Evolutionary conservation across 1,284 basidiomycete genomes (phyloP), one percentile per base, ranked within the genome.

Genomic region (Ustilago xerochloae): DNA sequence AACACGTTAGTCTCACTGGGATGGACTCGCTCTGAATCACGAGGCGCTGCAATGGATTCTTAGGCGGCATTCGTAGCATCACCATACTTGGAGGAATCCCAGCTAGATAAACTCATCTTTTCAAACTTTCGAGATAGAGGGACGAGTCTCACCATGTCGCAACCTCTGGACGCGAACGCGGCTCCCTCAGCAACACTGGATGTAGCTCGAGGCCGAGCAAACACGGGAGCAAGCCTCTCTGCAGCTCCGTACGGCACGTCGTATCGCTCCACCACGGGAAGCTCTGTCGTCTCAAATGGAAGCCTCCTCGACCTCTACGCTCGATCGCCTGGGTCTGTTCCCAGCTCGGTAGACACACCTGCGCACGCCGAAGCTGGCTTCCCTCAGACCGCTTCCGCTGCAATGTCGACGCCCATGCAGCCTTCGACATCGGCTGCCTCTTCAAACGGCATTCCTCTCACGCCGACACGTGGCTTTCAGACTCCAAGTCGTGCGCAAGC

Each of bases 231-330:
- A 8, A 73, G 70, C 35, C 60, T 73, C 33, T 49, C 57, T 1
- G 51, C 53, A 18, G 59, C 51, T 20, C 32, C 55, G 2, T 56
- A 62, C 32, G 57, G 47, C 30, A 54, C 66, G 18, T 75, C 72
- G 7, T 56, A 63, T 15, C 48, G 32, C 7, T 75, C 72, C 9
- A 52, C 62, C 22, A 50, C 60, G 4, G 62, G 51, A 18, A 67
- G 63, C 53, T 75, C 67, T 16, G 67, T 60, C 15, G 29, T 66
- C 12, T 70, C 72, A 4, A 75, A 75, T 36, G 67, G 67, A 5
- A 75, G 72, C 29, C 63, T 75, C 7, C 56, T 75, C 6, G 72
- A 75, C 24, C 72, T 75, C 33, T 75, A 75, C 48, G 66, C 72
- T 38, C 66, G 60, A 13, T 75, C 72, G 2, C 64, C 64, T 1